Evolutionary conservation across 2,329 filamentous ascomycete species (phyloP).

Genomic region (Paraphoma sp.): DNA sequence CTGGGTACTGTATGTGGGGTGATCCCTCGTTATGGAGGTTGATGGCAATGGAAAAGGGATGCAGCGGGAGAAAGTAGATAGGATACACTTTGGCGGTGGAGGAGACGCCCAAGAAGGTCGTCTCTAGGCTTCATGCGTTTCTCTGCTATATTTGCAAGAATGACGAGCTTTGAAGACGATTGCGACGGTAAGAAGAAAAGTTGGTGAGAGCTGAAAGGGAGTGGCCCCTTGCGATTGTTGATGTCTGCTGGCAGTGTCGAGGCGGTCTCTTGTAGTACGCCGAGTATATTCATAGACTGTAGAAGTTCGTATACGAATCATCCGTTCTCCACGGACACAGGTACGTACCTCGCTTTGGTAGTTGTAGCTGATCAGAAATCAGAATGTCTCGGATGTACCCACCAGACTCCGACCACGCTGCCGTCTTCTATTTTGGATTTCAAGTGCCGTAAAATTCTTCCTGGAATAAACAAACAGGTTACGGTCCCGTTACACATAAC

Average conservation of each 20-base stretch:
- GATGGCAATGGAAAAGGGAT: conserved; percentile 39
- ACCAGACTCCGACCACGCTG: conserved; percentile 7
- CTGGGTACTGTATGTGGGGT: conserved; percentile 19
- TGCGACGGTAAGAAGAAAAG: neutral
- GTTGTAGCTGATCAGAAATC: conserved; percentile 10
- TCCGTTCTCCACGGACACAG: conserved; percentile 7
- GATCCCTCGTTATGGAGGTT: conserved; percentile 23
- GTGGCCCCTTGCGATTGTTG: neutral
- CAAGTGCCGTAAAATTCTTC: conserved; percentile 12
- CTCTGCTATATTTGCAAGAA: neutral
- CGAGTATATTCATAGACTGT: neutral
- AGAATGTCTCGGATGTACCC: conserved; percentile 15
- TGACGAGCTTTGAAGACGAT: neutral
- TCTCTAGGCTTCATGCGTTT: conserved; percentile 7
- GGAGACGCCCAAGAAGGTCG: conserved; percentile 15
- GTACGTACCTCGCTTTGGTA: conserved; percentile 15
- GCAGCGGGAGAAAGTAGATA: conserved; percentile 39
- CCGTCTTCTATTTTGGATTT: conserved; percentile 28
- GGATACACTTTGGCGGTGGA: conserved; percentile 33
- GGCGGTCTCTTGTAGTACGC: too few species aligned
- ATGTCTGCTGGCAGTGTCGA: neutral
- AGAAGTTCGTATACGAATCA: conserved; percentile 20
- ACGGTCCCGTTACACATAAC: conserved; percentile 19
- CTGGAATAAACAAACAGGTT: conserved; percentile 9
- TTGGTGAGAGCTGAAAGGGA: neutral